Conservation (phyloP, 176 grass and related monocot genomes). For the Metroxylon sagu region DNA sequence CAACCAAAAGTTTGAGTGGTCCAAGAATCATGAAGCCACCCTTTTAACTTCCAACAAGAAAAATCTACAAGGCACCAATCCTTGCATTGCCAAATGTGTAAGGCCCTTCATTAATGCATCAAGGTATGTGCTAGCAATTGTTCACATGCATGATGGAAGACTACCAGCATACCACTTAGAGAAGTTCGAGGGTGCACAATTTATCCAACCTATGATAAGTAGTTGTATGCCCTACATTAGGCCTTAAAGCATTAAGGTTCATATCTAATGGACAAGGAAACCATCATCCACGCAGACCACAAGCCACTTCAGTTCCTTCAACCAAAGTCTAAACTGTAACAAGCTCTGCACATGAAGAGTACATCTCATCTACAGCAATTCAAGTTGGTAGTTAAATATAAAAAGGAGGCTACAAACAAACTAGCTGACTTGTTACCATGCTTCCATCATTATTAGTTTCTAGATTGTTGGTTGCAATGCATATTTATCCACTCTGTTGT, state of each 20-base stretch:
- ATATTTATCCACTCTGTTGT: no score
- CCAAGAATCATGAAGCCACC: neutral
- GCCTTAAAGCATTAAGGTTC: neutral
- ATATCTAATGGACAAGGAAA: neutral
- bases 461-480: no score
- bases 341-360: neutral
- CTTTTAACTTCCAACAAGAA: neutral
- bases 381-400: neutral
- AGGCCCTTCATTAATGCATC: no score
- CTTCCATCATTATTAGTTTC: no score
- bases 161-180: neutral
- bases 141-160: neutral
- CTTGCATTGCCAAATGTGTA: slow-evolving; percentile 4
- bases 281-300: neutral
- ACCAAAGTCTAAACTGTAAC: neutral
- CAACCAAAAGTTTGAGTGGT: slow-evolving; percentile 8
- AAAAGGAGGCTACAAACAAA: neutral
- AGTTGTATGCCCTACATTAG: neutral
- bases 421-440: neutral
- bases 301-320: neutral
- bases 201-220: no score
- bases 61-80: neutral
- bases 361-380: neutral
- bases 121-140: neutral
- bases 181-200: no score